These are phyloP conservation scores for Fusarium paranaense DNA, from an alignment of 2,329 filamentous ascomycete genomes.

Conservation along the genomic window DNA sequence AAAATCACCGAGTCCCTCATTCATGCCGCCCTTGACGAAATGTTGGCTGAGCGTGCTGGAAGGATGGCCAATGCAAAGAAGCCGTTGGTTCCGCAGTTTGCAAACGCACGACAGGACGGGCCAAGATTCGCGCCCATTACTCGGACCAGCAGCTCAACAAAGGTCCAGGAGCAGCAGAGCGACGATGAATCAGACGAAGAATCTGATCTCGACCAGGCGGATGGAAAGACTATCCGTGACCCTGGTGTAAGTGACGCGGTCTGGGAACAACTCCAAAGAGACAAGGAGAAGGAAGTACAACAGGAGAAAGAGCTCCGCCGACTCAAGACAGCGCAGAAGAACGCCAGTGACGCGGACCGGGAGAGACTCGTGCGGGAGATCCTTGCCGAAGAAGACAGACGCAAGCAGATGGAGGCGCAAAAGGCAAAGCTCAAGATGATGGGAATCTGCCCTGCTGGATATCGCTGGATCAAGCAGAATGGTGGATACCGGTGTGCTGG, in stretches of 20 bases:
- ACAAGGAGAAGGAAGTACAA: conserved; percentile 55
- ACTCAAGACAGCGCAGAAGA: conserved; percentile 47
- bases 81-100: accelerated
- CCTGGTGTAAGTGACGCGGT: conserved; percentile 67
- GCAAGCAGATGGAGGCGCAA: conserved; percentile 52
- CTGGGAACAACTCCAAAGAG: conserved; percentile 70
- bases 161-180: neutral
- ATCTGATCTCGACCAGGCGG: neutral
- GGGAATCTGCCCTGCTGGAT: conserved; percentile 70
- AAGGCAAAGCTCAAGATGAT: conserved; percentile 62
- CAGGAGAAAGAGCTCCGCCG: conserved; percentile 52
- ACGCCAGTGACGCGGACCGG: conserved; percentile 45
- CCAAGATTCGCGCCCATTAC: neutral
- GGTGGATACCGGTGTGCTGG: conserved; percentile 72
- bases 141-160: neutral
- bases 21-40: conserved; percentile 30
- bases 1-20: conserved; percentile 35
- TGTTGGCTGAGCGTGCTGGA: conserved; percentile 32
- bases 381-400: conserved; percentile 50
- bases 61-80: conserved; percentile 28
- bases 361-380: conserved; percentile 51
- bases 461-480: conserved; percentile 68
- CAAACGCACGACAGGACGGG: accelerated
- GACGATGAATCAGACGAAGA: neutral
- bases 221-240: conserved; percentile 57